Evolutionary conservation across 768 basidiomycete species (phyloP).

Genomic region (Hygrocybe punicea): DNA sequence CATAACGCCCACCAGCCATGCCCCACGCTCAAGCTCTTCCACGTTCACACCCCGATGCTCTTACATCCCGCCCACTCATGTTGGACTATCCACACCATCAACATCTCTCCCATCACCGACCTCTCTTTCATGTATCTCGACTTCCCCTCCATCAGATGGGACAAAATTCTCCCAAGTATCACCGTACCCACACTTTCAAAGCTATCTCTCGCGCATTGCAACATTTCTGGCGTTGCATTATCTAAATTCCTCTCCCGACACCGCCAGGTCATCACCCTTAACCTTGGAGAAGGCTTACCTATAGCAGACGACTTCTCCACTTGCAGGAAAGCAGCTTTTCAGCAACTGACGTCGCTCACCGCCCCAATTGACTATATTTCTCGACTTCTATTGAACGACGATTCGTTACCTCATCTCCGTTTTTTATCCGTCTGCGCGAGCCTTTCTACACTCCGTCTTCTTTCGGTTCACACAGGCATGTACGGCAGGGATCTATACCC

Average conservation of each 20-base stretch:
- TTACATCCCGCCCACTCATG: background rate
- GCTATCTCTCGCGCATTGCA: background rate
- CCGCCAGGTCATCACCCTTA: background rate
- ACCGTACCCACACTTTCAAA: background rate
- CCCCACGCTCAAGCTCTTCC: background rate
- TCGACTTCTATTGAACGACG: background rate
- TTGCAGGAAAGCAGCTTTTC: background rate
- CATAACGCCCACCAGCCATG: background rate
- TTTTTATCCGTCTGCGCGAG: background rate
- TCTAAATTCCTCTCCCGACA: background rate
- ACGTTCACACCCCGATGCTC: constrained; percentile 1
- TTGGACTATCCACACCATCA: background rate
- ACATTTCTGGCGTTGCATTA: background rate
- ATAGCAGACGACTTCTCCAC: background rate
- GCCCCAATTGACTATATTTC: background rate
- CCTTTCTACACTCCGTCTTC: background rate
- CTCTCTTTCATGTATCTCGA: background rate
- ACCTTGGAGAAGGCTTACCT: background rate
- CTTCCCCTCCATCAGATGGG: background rate
- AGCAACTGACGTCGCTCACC: background rate
- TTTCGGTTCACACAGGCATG: background rate
- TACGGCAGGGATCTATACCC: background rate
- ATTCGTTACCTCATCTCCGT: background rate
- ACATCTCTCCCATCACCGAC: constrained; percentile 2
- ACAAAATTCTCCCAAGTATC: background rate